A percentile compares a stretch with the other conserved stretches of the same genome.
Evolutionary conservation across 2,329 filamentous ascomycete genomes (phyloP).

Genomic region (Capronia americana): DNA sequence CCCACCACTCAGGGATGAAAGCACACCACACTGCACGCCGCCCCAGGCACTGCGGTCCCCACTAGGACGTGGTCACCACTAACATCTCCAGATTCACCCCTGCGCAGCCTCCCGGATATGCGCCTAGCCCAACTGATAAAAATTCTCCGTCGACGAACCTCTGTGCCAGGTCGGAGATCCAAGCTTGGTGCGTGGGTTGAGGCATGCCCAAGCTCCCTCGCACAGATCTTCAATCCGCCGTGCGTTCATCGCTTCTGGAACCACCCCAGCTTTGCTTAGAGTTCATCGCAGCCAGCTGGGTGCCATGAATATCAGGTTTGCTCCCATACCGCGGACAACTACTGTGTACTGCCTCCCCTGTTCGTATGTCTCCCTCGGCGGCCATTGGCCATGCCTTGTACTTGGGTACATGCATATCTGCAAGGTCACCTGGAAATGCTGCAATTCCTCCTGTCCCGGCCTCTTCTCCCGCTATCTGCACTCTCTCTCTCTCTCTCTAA

Average conservation of each 20-base stretch:
- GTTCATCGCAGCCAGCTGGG: neutral
- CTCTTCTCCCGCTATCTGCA: neutral
- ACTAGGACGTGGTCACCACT: neutral
- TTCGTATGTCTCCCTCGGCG: neutral
- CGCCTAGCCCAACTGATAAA: slow-evolving; percentile 17
- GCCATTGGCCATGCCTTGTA: slow-evolving; percentile 18
- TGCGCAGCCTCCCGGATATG: slow-evolving; percentile 11
- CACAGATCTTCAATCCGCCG: slow-evolving; percentile 9
- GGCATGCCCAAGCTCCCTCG: neutral
- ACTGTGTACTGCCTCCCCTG: neutral
- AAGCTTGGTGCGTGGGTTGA: neutral
- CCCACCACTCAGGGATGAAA: slow-evolving; percentile 12
- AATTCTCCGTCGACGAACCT: slow-evolving; percentile 23
- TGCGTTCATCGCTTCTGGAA: neutral
- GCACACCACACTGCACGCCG: slow-evolving; percentile 2
- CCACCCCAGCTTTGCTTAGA: neutral
- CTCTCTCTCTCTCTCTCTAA: slow-evolving; percentile 1
- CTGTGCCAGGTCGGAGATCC: slow-evolving; percentile 1
- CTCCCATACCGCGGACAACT: neutral
- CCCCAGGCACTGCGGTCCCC: neutral
- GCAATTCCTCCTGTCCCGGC: neutral
- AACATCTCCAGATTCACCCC: neutral
- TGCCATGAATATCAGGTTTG: slow-evolving; percentile 26
- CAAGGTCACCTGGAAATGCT: slow-evolving; percentile 25
- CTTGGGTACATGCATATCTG: slow-evolving; percentile 19